Percentiles rank a stretch among this genome's conserved stretches.
These are phyloP conservation scores for Geranomyces michiganensis DNA, from an alignment of 192 early-diverging fungal genomes.

Conservation along the genomic window DNA sequence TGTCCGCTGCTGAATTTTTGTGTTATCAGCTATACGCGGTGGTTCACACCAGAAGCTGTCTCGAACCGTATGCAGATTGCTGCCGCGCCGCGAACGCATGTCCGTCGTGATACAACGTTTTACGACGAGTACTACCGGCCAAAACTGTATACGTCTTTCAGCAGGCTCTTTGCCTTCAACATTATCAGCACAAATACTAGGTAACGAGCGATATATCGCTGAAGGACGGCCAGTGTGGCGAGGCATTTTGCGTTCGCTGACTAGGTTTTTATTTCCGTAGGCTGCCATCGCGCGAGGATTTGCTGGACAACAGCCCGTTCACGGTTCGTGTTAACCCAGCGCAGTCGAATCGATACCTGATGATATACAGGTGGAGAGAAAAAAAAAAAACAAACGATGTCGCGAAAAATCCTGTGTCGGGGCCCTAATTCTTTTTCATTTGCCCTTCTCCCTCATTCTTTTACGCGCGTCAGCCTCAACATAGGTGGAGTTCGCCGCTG, in stretches of 20 bases:
- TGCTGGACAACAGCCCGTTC: slow-evolving; percentile 51
- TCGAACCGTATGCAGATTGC: background rate
- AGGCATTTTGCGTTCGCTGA: no score
- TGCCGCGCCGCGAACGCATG: background rate
- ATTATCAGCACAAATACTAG: slow-evolving; percentile 77
- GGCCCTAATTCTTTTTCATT: background rate
- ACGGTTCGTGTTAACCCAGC: slow-evolving; percentile 43
- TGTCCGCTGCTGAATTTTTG: background rate
- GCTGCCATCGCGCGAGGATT: slow-evolving; percentile 28
- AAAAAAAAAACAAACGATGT: no score
- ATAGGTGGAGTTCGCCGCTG: slow-evolving; percentile 56
- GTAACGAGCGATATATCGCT: slow-evolving; percentile 11
- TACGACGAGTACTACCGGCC: slow-evolving; percentile 91
- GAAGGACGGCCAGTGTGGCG: no score
- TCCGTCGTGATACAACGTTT: slow-evolving; percentile 50
- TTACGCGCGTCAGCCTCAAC: slow-evolving; percentile 40
- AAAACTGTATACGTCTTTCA: slow-evolving; percentile 73
- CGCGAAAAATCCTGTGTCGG: no score
- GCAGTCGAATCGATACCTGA: slow-evolving; percentile 38
- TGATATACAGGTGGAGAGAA: slow-evolving; percentile 53
- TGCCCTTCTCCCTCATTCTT: background rate
- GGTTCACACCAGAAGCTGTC: slow-evolving; percentile 31
- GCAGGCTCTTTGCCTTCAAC: slow-evolving; percentile 76
- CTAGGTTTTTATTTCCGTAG: background rate
- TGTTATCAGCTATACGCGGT: slow-evolving; percentile 37